Base-by-base conservation (phyloP, 305 asterid species). In the Lippia alba region DNA sequence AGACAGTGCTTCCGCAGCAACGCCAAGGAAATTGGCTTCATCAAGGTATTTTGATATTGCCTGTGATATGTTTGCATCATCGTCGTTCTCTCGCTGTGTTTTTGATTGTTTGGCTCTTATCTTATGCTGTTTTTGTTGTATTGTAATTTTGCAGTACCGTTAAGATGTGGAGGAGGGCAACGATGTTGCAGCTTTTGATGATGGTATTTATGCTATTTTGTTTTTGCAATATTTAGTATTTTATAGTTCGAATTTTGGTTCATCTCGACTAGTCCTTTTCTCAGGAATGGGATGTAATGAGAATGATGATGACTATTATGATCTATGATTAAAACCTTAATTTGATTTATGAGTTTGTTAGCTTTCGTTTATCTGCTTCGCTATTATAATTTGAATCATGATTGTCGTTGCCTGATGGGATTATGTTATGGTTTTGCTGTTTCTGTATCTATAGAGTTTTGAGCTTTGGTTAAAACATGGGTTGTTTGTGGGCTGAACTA, bases 1-100 rank as follows among this genome's bases (percentile, higher is more conserved):
- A 89, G 96, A 33, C 89, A 89, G 59, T 89, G 96, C 84, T 89
- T 86, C 83, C 85, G 85, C 73, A 86, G 91, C 83, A 85, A 86
- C 11, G 91, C 89, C 44, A 89, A 84, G 81, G 87, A 86, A 74
- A 89, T 84, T 41, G 96, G 96, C 53, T 89, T 89, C 57, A 83
- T 86, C 32, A 89, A 89, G 91, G 96, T 89, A 61, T 7, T n/a
- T 24, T 24, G 3, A 39, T 40, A 18, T 14, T 24, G 2, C 8
- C 12, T n/a, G 10, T 66, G 12, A 2, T 63, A 8, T 33, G 48
- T 0, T 2, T 66, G 61, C 57, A 58, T 30, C 46, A 7, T 10
- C 33, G 0, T 24, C 8, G 10, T 55, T 18, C 49, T 54, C 15
- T 18, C 5, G 15, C 59, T 40, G 17, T 33, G 15, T 34, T 54